A percentile compares a stretch with the other conserved stretches of the same genome.
Conservation (phyloP, 202 grass and related monocot species). For the Brachypodium distachyon region DNA sequence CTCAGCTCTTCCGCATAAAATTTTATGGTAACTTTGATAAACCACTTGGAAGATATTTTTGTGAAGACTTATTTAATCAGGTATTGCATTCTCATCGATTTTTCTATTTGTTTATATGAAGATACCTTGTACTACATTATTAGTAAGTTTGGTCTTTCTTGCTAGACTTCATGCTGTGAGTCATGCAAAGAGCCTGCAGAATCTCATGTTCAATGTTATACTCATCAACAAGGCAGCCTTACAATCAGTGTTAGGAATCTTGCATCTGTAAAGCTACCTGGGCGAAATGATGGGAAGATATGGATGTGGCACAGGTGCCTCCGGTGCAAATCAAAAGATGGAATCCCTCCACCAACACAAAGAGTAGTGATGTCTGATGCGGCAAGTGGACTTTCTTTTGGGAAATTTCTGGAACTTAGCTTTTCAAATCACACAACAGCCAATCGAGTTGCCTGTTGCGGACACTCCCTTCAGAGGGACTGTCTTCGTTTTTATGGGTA, state of each 20-base stretch:
- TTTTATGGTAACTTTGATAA: conserved; percentile 99
- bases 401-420: conserved; percentile 98
- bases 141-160: conserved; percentile 13
- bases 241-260: conserved; percentile 73
- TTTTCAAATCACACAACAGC: conserved; percentile 93
- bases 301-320: conserved; percentile 99
- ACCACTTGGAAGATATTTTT: conserved; percentile 87
- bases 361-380: conserved; percentile 92
- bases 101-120: neutral
- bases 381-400: conserved; percentile 92
- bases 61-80: conserved; percentile 88
- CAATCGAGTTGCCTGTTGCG: conserved; percentile 88
- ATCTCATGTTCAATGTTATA: conserved; percentile 88
- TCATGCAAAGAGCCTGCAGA: conserved; percentile 83
- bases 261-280: conserved; percentile 58
- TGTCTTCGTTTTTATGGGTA: conserved; percentile 99
- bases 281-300: conserved; percentile 78
- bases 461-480: conserved; percentile 97
- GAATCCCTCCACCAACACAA: conserved; percentile 60
- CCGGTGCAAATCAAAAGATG: conserved; percentile 67
- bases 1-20: conserved; percentile 84
- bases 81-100: conserved; percentile 29
- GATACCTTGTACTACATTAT: conserved; percentile 1
- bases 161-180: conserved; percentile 66
- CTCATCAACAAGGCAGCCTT: conserved; percentile 91